Evolutionary conservation across 2,329 filamentous ascomycete species (phyloP).

Genomic region (Colletotrichum spaethianum): DNA sequence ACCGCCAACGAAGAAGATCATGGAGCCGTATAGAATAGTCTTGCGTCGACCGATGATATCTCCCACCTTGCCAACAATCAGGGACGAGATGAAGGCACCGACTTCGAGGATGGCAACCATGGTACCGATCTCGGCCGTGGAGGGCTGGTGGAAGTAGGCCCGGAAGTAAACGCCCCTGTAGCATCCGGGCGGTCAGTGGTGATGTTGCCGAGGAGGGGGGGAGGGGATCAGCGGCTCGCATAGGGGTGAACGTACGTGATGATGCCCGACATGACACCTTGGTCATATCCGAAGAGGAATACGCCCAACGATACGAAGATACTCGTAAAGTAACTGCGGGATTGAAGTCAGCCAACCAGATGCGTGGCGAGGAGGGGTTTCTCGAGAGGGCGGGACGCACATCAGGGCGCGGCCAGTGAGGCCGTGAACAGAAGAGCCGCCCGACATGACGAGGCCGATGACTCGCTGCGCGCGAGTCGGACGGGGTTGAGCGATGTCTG

Average conservation of each 20-base stretch:
- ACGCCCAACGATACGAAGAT: slow-evolving; percentile 90
- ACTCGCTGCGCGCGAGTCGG: slow-evolving; percentile 78
- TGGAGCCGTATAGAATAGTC: slow-evolving; percentile 94
- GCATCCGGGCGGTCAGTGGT: slow-evolving; percentile 12
- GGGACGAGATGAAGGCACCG: slow-evolving; percentile 90
- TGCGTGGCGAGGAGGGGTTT: not conserved
- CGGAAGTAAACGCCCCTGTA: slow-evolving; percentile 86
- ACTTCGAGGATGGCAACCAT: slow-evolving; percentile 98
- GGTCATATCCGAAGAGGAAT: slow-evolving; percentile 91
- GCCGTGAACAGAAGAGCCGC: slow-evolving; percentile 85
- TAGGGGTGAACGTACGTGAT: slow-evolving; percentile 67
- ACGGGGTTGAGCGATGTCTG: slow-evolving; percentile 73
- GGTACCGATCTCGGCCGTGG: slow-evolving; percentile 89
- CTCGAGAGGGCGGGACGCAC: slow-evolving; percentile 64
- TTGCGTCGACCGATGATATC: slow-evolving; percentile 91
- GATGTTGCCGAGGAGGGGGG: not conserved
- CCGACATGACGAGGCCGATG: slow-evolving; percentile 89
- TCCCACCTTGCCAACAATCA: slow-evolving; percentile 88
- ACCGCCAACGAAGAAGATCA: slow-evolving; percentile 88
- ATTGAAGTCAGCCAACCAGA: slow-evolving; percentile 41
- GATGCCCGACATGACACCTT: slow-evolving; percentile 87
- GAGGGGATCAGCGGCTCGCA: not conserved
- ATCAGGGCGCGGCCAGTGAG: slow-evolving; percentile 95
- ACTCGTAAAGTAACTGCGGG: slow-evolving; percentile 88
- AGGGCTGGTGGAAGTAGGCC: slow-evolving; percentile 92